Conservation (phyloP, 2,329 filamentous ascomycete species). For the Pseudocercospora macadamiae region DNA sequence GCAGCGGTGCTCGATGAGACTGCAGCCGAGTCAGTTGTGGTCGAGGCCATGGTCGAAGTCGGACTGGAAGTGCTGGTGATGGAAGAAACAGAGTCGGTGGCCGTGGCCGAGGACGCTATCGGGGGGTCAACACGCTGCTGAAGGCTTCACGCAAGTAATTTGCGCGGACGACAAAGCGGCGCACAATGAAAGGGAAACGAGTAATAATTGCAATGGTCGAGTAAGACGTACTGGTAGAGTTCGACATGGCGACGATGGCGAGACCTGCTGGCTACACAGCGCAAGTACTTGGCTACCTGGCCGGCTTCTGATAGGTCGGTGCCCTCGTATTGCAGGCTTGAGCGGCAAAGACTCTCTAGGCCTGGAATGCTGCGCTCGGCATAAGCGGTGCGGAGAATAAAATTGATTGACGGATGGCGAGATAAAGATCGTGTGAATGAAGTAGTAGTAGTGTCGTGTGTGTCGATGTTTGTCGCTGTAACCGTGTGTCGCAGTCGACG, state of each 20-base stretch:
- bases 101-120: conserved; percentile 5
- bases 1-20: not conserved
- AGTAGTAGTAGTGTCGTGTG: not conserved
- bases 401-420: not conserved
- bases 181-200: conserved; percentile 1
- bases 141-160: conserved; percentile 8
- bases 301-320: not conserved
- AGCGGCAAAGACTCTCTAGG: not conserved
- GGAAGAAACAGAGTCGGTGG: conserved; percentile 7
- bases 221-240: conserved; percentile 9
- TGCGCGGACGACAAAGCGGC: conserved; percentile 9
- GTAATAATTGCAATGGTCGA: not conserved
- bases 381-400: not conserved
- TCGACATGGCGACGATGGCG: not conserved
- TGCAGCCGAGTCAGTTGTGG: conserved; percentile 6
- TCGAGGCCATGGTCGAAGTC: conserved; percentile 19
- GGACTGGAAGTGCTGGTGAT: conserved; percentile 12
- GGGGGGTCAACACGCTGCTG: not conserved
- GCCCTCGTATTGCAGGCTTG: not conserved
- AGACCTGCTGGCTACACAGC: not conserved
- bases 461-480: not conserved
- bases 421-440: not conserved
- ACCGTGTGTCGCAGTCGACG: too few species aligned
- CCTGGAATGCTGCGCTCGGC: conserved; percentile 1
- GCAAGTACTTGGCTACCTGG: conserved; percentile 1